Conservation (phyloP, 1,284 basidiomycete species). For the Ustilago bromivora region DNA sequence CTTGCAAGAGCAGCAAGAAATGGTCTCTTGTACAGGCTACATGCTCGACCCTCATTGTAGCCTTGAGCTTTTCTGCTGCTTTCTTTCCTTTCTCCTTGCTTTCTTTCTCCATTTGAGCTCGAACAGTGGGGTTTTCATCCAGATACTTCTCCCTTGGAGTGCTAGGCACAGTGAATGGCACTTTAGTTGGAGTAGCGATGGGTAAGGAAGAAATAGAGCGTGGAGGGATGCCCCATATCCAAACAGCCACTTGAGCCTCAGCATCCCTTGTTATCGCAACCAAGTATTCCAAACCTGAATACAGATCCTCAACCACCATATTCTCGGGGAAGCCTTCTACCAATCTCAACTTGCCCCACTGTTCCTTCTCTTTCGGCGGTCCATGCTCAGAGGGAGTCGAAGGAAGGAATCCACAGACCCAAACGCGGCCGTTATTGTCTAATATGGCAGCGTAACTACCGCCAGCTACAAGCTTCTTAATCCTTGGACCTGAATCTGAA, state of each 20-base stretch:
- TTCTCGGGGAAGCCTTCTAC: background rate
- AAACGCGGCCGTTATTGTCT: conserved; percentile 26
- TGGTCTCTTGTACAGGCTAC: conserved; percentile 36
- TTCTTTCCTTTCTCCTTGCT: background rate
- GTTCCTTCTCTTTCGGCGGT: background rate
- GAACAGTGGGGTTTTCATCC: conserved; percentile 12
- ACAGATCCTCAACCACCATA: conserved; percentile 2
- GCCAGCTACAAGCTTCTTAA: conserved; percentile 32
- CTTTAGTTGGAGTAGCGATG: conserved; percentile 2
- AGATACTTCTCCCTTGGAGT: conserved; percentile 23
- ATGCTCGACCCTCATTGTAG: background rate
- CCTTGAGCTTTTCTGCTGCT: background rate
- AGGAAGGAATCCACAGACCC: conserved; percentile 32
- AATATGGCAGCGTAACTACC: conserved; percentile 37
- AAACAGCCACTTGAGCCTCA: conserved; percentile 1
- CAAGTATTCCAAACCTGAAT: conserved; percentile 33
- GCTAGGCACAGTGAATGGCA: conserved; percentile 14
- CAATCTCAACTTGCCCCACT: background rate
- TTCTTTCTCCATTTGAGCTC: background rate
- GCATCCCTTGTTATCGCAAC: conserved; percentile 14
- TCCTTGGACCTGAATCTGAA: background rate
- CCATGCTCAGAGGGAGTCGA: background rate
- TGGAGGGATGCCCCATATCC: conserved; percentile 36
- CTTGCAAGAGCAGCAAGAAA: conserved; percentile 25
- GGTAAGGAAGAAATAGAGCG: background rate